A percentile compares a stretch with the other conserved stretches of the same genome.
These are phyloP conservation scores for Chlamydomonas reinhardtii DNA, from an alignment of 163 green algal species.

Conservation along the genomic window DNA sequence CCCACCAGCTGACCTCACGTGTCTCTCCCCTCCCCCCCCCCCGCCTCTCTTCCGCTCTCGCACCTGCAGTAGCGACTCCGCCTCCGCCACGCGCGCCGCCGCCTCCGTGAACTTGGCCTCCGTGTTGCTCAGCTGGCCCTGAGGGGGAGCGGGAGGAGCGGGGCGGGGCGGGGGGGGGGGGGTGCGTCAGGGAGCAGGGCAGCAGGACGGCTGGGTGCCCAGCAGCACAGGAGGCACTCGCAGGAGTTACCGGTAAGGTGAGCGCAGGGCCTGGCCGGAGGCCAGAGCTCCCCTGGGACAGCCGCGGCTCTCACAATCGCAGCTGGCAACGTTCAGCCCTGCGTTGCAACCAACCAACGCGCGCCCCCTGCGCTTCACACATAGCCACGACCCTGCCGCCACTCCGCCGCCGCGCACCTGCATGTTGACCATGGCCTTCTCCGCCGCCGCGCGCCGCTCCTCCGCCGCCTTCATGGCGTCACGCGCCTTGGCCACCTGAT, in stretches of 20 bases:
- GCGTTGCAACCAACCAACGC: no score
- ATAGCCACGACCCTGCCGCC: background rate
- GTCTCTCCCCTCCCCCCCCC: background rate
- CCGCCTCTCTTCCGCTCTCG: background rate
- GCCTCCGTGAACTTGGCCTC: slow-evolving; percentile 39
- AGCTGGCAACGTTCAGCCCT: no score
- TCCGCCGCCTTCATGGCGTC: slow-evolving; percentile 5
- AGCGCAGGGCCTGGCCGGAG: no score
- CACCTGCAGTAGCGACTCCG: slow-evolving; percentile 32
- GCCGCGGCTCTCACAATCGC: no score
- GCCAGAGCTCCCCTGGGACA: no score
- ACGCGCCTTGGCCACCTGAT: background rate
- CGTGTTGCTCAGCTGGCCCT: slow-evolving; percentile 15
- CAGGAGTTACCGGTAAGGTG: no score
- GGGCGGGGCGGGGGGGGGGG: background rate
- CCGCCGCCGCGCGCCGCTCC: background rate
- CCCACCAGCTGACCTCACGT: no score
- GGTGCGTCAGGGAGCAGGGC: no score
- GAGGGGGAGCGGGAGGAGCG: background rate
- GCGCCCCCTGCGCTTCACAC: no score
- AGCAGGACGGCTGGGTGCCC: no score
- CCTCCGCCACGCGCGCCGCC: slow-evolving; percentile 25
- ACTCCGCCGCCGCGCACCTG: no score
- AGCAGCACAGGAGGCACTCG: no score
- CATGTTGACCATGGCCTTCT: slow-evolving; percentile 14